Evolutionary conservation across 2,329 filamentous ascomycete genomes (phyloP), one percentile per base, ranked within the genome.

Genomic region (Nothophoma quercina): DNA sequence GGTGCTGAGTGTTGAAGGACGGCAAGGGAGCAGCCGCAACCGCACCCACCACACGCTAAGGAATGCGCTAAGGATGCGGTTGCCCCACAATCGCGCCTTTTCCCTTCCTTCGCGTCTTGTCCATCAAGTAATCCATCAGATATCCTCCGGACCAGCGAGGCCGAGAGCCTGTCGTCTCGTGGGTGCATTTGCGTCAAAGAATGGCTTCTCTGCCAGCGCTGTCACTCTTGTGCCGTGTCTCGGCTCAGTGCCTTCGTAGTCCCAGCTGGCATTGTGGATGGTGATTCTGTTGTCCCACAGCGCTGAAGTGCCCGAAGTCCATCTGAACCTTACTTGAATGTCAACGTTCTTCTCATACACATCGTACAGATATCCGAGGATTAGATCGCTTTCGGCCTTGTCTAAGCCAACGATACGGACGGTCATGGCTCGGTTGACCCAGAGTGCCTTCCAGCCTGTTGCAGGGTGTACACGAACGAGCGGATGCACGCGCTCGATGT

Each of bases 271-370:
- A 56, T 89, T 90, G 61, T 91, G 87, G 29, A 90, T 90, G 0
- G 88, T 89, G 52, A 89, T 87, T 78, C 85, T 78, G 62, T 90
- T 90, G 64, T 90, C 88, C 88, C 88, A 90, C 3, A 90, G 73
- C 0, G 85, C 88, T 43, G 83, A 87, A 0, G 87, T 88, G 21
- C 80, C 73, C 0, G 85, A 83, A 0, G 84, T 88, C 88, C 88
- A 91, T 64, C 81, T 84, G 75, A 89, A 90, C 0, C 88, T 81
- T 5, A 89, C 79, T 69, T 91, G 88, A 45, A 90, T 90, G 63
- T 91, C 88, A 3, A 87, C 79, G 51, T 88, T 89, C 56, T 78
- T 79, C 73, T 90, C 87, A 66, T 85, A 90, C 0, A 90, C 86
- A 66, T 88, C 80, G 57, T 79, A 89, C 26, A 91, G 70, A 53